Conservation (phyloP, 148 eudicot genomes). For the Rhododendron vialii region DNA sequence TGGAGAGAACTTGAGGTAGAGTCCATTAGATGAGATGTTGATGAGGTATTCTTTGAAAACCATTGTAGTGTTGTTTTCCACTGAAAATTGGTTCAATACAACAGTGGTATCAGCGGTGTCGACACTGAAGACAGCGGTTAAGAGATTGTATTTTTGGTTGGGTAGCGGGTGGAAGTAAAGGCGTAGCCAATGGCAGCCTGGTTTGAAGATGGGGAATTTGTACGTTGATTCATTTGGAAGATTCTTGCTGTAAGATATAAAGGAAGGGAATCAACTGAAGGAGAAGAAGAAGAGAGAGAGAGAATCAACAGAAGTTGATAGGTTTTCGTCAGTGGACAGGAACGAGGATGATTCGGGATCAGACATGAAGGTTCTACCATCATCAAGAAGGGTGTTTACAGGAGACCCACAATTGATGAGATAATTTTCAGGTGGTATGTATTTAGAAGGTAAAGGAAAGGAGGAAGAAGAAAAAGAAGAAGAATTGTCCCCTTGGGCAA, state of each 20-base stretch:
- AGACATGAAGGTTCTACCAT: conserved; percentile 58
- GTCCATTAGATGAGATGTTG: conserved; percentile 29
- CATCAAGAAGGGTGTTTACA: conserved; percentile 23
- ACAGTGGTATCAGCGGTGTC: conserved; percentile 40
- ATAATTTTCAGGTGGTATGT: conserved; percentile 37
- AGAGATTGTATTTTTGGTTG: conserved; percentile 42
- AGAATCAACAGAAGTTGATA: conserved; percentile 28
- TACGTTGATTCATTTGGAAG: conserved; percentile 39
- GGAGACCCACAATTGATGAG: conserved; percentile 49
- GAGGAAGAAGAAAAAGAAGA: conserved; percentile 8
- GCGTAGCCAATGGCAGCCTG: conserved; percentile 48
- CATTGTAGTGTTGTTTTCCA: conserved; percentile 5
- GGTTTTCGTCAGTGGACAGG: conserved; percentile 42
- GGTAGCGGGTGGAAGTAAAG: conserved; percentile 58
- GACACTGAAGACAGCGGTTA: conserved; percentile 38
- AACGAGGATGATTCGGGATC: conserved; percentile 39
- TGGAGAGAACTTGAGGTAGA: conserved; percentile 47
- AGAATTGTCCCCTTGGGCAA: not conserved
- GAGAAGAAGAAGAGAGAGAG: not conserved
- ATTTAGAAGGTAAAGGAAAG: conserved; percentile 15
- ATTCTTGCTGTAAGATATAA: conserved; percentile 44
- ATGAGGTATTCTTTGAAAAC: conserved; percentile 52
- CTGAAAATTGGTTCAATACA: conserved; percentile 48
- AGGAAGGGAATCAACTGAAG: conserved; percentile 14
- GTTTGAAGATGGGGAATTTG: conserved; percentile 40